These are phyloP conservation scores for Globisporangium radiosum DNA, from an alignment of 352 stramenopile species.

Conservation along the genomic window DNA sequence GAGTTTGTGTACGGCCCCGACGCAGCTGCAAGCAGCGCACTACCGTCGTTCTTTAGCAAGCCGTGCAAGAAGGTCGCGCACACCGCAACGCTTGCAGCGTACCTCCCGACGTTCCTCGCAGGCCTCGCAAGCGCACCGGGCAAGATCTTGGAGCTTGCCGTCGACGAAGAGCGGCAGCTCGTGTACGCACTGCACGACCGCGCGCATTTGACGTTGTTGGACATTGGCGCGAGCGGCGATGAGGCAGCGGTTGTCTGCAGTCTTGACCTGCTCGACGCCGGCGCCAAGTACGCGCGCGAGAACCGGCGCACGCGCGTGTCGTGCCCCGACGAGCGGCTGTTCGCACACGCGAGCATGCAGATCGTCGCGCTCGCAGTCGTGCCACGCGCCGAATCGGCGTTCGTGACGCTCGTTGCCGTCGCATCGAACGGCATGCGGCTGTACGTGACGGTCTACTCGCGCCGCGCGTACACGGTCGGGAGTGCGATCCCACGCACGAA, in stretches of 20 bases:
- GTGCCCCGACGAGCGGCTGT: slow-evolving; percentile 76
- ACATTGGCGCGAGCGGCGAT: slow-evolving; percentile 44
- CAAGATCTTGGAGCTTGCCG: slow-evolving; percentile 82
- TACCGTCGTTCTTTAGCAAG: slow-evolving; percentile 35
- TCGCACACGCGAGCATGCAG: slow-evolving; percentile 58
- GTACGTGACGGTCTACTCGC: slow-evolving; percentile 89
- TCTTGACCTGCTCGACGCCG: slow-evolving; percentile 62
- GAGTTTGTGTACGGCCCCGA: slow-evolving; percentile 82
- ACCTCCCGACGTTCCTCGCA: slow-evolving; percentile 70
- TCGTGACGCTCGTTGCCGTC: slow-evolving; percentile 90
- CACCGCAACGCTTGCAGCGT: slow-evolving; percentile 79
- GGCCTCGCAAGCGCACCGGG: slow-evolving; percentile 70
- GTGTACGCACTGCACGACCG: slow-evolving; percentile 90
- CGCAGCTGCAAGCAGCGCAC: slow-evolving; percentile 22
- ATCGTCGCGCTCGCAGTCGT: slow-evolving; percentile 67
- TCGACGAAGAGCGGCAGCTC: slow-evolving; percentile 86
- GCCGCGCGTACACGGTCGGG: slow-evolving; percentile 35
- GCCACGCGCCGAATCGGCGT: slow-evolving; percentile 60
- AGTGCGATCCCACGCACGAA: slow-evolving; percentile 35
- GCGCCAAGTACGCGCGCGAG: slow-evolving; percentile 76
- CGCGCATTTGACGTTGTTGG: slow-evolving; percentile 68
- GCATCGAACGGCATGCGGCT: slow-evolving; percentile 92
- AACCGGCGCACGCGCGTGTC: slow-evolving; percentile 78
- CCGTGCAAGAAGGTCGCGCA: slow-evolving; percentile 91
- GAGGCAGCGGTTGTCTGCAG: slow-evolving; percentile 58